Evolutionary conservation across 805 yeast species (phyloP).

Genomic region (Tetrapisispora arboricola): DNA sequence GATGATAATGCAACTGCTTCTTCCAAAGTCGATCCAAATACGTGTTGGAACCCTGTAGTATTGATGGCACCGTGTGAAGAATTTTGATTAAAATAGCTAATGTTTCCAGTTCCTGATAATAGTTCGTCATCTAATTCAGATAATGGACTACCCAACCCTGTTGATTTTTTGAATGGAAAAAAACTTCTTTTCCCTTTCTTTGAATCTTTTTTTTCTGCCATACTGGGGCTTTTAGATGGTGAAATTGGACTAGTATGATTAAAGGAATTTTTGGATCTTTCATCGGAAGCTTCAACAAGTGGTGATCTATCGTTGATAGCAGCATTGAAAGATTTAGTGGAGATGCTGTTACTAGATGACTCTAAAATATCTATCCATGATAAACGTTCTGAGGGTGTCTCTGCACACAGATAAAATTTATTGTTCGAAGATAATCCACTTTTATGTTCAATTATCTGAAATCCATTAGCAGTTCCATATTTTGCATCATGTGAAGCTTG

Average conservation of each 20-base stretch:
- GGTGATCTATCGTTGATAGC: neutral
- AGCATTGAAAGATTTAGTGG: neutral
- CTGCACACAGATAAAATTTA: slow-evolving; percentile 64
- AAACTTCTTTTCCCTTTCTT: slow-evolving; percentile 38
- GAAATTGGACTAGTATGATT: neutral
- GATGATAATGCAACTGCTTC: slow-evolving; percentile 45
- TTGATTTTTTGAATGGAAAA: slow-evolving; percentile 43
- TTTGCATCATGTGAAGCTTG: slow-evolving; percentile 21
- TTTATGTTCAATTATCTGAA: slow-evolving; percentile 30
- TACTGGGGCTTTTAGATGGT: slow-evolving; percentile 1
- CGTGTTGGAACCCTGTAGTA: slow-evolving; percentile 31
- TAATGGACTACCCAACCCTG: slow-evolving; percentile 2
- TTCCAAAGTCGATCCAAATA: slow-evolving; percentile 58
- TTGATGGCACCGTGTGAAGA: neutral
- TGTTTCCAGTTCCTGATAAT: slow-evolving; percentile 34
- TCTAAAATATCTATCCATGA: slow-evolving; percentile 41
- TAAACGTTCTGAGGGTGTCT: slow-evolving; percentile 62
- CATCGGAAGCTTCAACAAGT: neutral
- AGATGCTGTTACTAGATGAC: neutral
- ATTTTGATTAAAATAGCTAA: slow-evolving; percentile 20
- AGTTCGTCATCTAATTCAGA: neutral
- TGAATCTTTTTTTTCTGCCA: neutral
- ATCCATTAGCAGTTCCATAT: slow-evolving; percentile 24
- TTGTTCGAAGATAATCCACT: slow-evolving; percentile 29
- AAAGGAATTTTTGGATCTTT: neutral